Conservation (phyloP, 352 stramenopile species). For the Sclerospora graminicola region DNA sequence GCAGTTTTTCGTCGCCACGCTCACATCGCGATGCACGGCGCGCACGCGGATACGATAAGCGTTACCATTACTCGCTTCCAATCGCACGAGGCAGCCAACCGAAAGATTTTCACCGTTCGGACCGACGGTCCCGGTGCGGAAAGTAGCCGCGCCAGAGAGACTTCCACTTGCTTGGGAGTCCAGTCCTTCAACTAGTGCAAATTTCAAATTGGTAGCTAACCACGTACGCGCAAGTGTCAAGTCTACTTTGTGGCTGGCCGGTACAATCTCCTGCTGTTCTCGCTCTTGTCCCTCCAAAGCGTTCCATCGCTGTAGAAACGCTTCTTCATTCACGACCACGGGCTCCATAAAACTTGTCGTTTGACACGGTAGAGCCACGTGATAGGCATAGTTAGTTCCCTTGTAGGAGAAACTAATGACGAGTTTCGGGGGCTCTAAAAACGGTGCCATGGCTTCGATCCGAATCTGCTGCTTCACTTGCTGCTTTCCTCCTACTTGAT, state of each 20-base stretch:
- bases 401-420: slow-evolving; percentile 78
- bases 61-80: slow-evolving; percentile 84
- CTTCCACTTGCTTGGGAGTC: slow-evolving; percentile 69
- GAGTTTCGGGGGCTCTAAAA: slow-evolving; percentile 82
- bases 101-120: slow-evolving; percentile 89
- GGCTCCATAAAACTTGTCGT: slow-evolving; percentile 89
- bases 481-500: slow-evolving; percentile 75
- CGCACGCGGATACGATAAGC: slow-evolving; percentile 85
- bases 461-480: slow-evolving; percentile 90
- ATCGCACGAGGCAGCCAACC: slow-evolving; percentile 86
- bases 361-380: slow-evolving; percentile 74
- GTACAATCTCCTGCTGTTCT: slow-evolving; percentile 89
- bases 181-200: slow-evolving; percentile 72
- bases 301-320: slow-evolving; percentile 90
- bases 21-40: no score
- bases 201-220: slow-evolving; percentile 84
- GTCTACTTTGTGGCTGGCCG: slow-evolving; percentile 82
- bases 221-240: slow-evolving; percentile 72
- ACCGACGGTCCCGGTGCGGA: slow-evolving; percentile 83
- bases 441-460: slow-evolving; percentile 89
- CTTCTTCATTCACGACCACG: slow-evolving; percentile 80
- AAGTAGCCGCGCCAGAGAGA: slow-evolving; percentile 86
- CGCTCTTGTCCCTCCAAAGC: slow-evolving; percentile 86
- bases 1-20: no score
- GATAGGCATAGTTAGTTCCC: slow-evolving; percentile 71